phyloP scores from a whole-genome alignment of 2,329 filamentous ascomycete species.

The Clarireedia homoeocarpa region DNA sequence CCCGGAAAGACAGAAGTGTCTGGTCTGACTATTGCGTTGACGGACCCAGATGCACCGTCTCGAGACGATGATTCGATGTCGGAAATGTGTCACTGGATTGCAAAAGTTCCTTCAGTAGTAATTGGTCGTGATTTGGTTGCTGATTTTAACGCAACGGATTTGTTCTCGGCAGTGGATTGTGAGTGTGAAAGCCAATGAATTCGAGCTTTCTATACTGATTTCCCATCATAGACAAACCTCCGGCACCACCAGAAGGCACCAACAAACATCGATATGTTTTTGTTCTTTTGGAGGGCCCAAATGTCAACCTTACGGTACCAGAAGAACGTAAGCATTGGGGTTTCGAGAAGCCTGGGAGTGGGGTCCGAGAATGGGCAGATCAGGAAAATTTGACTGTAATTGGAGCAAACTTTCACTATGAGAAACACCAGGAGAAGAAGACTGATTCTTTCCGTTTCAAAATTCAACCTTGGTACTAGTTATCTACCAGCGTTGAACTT shows the following conservation, averaged over 20 bases:
- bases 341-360: constrained; percentile 38
- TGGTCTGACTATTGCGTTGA: constrained; percentile 41
- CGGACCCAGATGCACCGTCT: constrained; percentile 51
- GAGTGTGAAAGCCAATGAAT: not conserved
- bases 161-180: constrained; percentile 17
- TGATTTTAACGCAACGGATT: not conserved
- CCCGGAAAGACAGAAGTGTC: constrained; percentile 16
- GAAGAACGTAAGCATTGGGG: constrained; percentile 48
- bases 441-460: too few species aligned
- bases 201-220: not conserved
- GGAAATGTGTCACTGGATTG: constrained; percentile 50
- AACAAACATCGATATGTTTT: constrained; percentile 52
- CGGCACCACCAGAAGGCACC: constrained; percentile 46
- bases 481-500: too few species aligned
- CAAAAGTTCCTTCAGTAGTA: constrained; percentile 11
- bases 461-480: too few species aligned
- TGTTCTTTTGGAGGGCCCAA: constrained; percentile 37
- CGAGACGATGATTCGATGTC: constrained; percentile 45
- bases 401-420: constrained; percentile 32
- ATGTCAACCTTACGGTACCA: constrained; percentile 37
- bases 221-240: constrained; percentile 39
- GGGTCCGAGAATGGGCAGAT: constrained; percentile 42
- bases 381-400: constrained; percentile 40
- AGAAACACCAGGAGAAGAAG: constrained; percentile 38
- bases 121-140: not conserved